A percentile compares a stretch with the other conserved stretches of the same genome.
Conservation (phyloP, 257 asterid genomes). For the Catharanthus roseus region DNA sequence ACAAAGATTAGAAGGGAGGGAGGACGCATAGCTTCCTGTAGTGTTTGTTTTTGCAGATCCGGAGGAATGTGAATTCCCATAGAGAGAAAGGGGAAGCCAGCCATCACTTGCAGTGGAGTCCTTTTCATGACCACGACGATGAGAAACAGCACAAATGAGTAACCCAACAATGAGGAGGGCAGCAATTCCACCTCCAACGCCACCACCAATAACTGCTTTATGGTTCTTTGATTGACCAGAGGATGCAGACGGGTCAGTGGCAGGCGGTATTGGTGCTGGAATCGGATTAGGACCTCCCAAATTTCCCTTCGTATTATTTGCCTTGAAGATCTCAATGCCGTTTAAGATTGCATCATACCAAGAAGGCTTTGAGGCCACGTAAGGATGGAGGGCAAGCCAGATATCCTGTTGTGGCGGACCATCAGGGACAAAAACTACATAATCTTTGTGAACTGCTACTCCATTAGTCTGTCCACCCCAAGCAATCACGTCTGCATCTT, state of each 20-base stretch:
- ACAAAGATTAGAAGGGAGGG: constrained; percentile 81
- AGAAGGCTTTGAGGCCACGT: constrained; percentile 23
- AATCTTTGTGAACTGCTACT: constrained; percentile 54
- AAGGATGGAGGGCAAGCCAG: constrained; percentile 72
- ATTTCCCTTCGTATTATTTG: constrained; percentile 47
- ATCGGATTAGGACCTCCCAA: constrained; percentile 85
- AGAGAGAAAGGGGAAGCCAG: constrained; percentile 83
- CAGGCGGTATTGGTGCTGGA: constrained; percentile 39
- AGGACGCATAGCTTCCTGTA: constrained; percentile 73
- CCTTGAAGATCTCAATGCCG: constrained; percentile 76
- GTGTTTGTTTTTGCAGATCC: constrained; percentile 73
- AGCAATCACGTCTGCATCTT: constrained; percentile 39
- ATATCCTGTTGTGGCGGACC: constrained; percentile 61
- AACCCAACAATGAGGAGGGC: constrained; percentile 53
- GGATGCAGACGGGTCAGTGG: constrained; percentile 19
- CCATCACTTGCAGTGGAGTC: constrained; percentile 68
- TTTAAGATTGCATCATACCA: constrained; percentile 72
- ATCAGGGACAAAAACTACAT: constrained; percentile 42
- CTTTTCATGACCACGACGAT: constrained; percentile 37
- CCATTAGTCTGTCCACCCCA: constrained; percentile 49
- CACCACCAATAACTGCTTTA: constrained; percentile 61
- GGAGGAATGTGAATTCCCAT: constrained; percentile 77
- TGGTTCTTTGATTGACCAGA: constrained; percentile 32
- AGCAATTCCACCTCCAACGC: constrained; percentile 72
- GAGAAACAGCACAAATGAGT: constrained; percentile 34